Conservation (phyloP, 371 early-diverging fungal genomes). For the Umbelopsis sp. region DNA sequence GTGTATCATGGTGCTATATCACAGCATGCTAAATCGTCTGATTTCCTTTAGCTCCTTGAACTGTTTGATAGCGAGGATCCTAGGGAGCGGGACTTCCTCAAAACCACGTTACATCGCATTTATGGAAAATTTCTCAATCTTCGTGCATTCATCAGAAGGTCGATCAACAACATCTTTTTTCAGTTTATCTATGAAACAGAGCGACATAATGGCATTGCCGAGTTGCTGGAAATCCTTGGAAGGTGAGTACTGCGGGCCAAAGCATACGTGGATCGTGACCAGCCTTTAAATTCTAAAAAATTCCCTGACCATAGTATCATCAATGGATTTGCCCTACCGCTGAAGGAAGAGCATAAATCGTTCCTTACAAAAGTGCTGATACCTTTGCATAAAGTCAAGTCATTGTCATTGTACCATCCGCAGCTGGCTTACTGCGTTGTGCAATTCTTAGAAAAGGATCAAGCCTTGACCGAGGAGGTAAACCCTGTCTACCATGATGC, state of each 20-base stretch:
- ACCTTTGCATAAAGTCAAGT: conserved; percentile 93
- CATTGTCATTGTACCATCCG: conserved; percentile 89
- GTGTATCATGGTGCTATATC: too few species aligned
- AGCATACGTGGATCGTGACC: too few species aligned
- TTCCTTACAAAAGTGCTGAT: conserved; percentile 90
- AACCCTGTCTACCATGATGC: background rate
- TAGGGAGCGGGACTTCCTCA: conserved; percentile 95
- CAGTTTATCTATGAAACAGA: conserved; percentile 97
- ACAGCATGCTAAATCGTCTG: too few species aligned
- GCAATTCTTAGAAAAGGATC: conserved; percentile 97
- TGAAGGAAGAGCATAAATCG: conserved; percentile 96
- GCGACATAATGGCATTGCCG: conserved; percentile 95
- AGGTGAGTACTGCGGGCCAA: conserved; percentile 22
- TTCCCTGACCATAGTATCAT: conserved; percentile 70
- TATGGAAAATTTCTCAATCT: conserved; percentile 97
- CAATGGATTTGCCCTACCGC: conserved; percentile 96
- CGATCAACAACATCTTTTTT: conserved; percentile 97
- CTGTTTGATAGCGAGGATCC: conserved; percentile 98
- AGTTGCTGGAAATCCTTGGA: conserved; percentile 95
- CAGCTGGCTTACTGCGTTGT: conserved; percentile 97
- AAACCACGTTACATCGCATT: conserved; percentile 95
- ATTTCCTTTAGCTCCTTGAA: conserved; percentile 72
- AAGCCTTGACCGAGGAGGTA: conserved; percentile 85
- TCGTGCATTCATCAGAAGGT: conserved; percentile 92
- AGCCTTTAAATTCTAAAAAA: too few species aligned